Base-by-base conservation (phyloP, 208 protist species). In the Tritrichomonas musculus region DNA sequence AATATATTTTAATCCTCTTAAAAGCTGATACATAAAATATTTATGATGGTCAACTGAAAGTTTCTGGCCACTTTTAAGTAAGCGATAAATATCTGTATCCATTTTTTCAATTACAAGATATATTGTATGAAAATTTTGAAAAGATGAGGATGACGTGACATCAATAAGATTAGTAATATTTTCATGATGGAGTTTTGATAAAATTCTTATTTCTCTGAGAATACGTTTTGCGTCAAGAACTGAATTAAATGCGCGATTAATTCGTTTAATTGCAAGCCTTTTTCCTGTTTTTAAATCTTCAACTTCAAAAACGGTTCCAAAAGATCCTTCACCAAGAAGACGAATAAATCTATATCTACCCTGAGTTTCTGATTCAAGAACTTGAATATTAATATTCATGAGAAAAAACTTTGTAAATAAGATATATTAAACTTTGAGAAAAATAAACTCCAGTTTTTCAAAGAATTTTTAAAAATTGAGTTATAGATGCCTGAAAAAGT, bases 101-200 rank as follows among this genome's bases (percentile, higher is more conserved):
- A 98, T 98, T 36, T 98, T 97, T 57, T 98, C 97, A 95, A 97
- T 98, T 33, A 98, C 97, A 57, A 98, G 97, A 94, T 98, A 98
- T 77, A 98, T 95, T 93, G 97, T 96, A 75, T 97, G 95, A 94
- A 97, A 98, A 47, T 96, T 94, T 17, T 33, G 49, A 82, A 47
- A 82, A 27, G 27, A 20, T 50, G 73, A 39, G 49, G 33, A 30
- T 50, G 73, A 33, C 44, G 73, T 82, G 17, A 82, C 36, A 50
- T 82, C 73, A 30, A 82, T 82, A 11, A 82, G 25, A 41, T 82
- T 65, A 30, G 94, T 94, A 66, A 95, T 94, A 65, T 96, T 96
- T 66, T 96, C 95, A 94, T 96, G 95, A 41, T 93, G 41, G n/a
- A 96, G 94, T 60, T 95, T 94, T 44, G 92, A 92, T 13, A 96